Conservation (phyloP, 306 rosid genomes). For the Acacia acuminata region DNA sequence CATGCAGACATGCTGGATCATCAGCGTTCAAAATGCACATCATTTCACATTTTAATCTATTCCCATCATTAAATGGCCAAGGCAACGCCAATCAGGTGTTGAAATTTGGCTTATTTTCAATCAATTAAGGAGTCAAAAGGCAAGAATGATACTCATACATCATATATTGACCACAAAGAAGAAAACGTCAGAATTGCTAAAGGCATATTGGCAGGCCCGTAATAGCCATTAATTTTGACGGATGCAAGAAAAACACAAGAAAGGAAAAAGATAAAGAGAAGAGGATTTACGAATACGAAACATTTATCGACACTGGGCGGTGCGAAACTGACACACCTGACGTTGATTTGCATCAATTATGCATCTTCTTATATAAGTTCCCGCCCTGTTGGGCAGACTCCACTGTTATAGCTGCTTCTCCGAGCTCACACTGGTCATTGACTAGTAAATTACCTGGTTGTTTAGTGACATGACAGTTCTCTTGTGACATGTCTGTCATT, state of each 20-base stretch:
- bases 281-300: not conserved
- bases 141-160: not conserved
- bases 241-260: not conserved
- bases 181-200: constrained; percentile 11
- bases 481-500: too few relatives aligned
- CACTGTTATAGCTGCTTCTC: too few relatives aligned
- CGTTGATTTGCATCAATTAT: not conserved
- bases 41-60: not conserved
- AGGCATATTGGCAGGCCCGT: not conserved
- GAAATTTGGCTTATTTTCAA: not conserved
- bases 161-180: not conserved
- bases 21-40: not conserved
- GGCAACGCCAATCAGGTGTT: too few relatives aligned
- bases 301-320: not conserved
- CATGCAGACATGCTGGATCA: not conserved
- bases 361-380: not conserved
- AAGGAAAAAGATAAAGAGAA: not conserved
- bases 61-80: not conserved
- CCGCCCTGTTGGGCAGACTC: not conserved
- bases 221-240: not conserved
- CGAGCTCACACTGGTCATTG: too few relatives aligned
- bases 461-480: too few relatives aligned
- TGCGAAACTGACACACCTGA: constrained; percentile 7
- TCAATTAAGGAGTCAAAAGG: not conserved
- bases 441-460: too few relatives aligned